Base-by-base conservation (phyloP, 2,329 filamentous ascomycete species). In the Fusarium pseudocircinatum region DNA sequence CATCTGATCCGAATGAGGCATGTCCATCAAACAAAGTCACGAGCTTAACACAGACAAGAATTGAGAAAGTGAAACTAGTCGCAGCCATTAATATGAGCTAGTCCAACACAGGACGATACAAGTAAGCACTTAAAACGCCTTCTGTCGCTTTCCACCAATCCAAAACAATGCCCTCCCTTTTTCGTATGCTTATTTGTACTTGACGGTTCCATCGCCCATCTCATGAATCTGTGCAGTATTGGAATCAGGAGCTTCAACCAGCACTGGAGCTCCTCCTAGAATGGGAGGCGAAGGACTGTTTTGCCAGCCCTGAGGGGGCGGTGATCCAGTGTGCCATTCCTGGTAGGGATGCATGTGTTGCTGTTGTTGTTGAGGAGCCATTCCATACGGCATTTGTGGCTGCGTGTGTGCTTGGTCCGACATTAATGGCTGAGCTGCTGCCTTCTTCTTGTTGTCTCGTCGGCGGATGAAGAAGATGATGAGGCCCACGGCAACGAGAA, bases 401-500 rank as follows among this genome's bases (percentile, higher is more conserved):
- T 62, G 61, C 7, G 56, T 47, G 32, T 63, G 30, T 24, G 67
- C 30, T 26, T 70, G 66, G 15, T 52, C 20, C 8, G 52, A 46
- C 42, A 69, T 69, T 24, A 58, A 63, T 11, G 46, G 69, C 40
- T 57, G 69, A 20, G 58, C 37, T 6, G 24, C 18, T 16, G 60
- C 59, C 32, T 49, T 16, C 46, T 64, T 63, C 36, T 73, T 69
- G 9, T 50, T 74, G 63, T 47, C 71, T 42, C 67, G 44, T n/a
- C 71, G 71, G n/a, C 52, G 63, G 39, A 74, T 68, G 36, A 68
- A 60, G 52, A 74, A 47, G 22, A 74, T 44, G 34, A 16, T 40
- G 15, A 74, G 54, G 20, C 54, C 52, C 4, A 72, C 42, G 26
- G 47, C 28, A 4, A 66, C 67, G 14, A 74, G 59, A 39, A 67